A percentile compares a stretch with the other conserved stretches of the same genome.
phyloP scores from a whole-genome alignment of 306 rosid species.

The Lathyrus tuberosus region DNA sequence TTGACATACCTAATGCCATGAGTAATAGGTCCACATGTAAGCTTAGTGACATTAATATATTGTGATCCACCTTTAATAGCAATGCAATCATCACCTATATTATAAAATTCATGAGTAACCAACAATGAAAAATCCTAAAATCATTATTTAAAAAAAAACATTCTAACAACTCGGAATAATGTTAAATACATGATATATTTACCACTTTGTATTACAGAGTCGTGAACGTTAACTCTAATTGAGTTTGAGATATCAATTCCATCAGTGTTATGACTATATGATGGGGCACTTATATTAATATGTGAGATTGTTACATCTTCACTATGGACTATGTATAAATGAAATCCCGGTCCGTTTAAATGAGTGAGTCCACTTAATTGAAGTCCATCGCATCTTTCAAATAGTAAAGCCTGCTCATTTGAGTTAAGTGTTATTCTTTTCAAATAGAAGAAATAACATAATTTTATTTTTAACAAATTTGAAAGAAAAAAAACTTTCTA shows the following conservation, averaged over 20 bases:
- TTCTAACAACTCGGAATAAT: neutral
- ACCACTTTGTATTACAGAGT: slow-evolving; percentile 37
- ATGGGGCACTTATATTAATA: neutral
- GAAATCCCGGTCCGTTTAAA: slow-evolving; percentile 38
- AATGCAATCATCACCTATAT: slow-evolving; percentile 58
- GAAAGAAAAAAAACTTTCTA: neutral
- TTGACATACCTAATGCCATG: slow-evolving; percentile 62
- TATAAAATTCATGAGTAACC: neutral
- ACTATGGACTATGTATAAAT: slow-evolving; percentile 25
- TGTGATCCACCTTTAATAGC: slow-evolving; percentile 47
- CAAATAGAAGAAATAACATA: neutral
- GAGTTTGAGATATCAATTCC: slow-evolving; percentile 40
- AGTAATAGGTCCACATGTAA: slow-evolving; percentile 52
- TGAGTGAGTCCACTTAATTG: slow-evolving; percentile 37
- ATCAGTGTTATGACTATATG: slow-evolving; percentile 38
- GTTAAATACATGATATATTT: neutral
- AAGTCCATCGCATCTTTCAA: slow-evolving; percentile 37
- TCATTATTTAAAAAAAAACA: neutral
- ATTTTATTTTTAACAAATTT: neutral
- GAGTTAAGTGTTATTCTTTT: too few species aligned
- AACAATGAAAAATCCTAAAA: neutral
- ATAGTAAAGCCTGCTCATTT: slow-evolving; percentile 28
- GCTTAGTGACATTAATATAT: slow-evolving; percentile 21
- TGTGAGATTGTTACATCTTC: slow-evolving; percentile 22
- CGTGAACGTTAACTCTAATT: neutral